These are phyloP conservation scores for Venturia aucupariae DNA, from an alignment of 2,329 filamentous ascomycete genomes.

Conservation along the genomic window DNA sequence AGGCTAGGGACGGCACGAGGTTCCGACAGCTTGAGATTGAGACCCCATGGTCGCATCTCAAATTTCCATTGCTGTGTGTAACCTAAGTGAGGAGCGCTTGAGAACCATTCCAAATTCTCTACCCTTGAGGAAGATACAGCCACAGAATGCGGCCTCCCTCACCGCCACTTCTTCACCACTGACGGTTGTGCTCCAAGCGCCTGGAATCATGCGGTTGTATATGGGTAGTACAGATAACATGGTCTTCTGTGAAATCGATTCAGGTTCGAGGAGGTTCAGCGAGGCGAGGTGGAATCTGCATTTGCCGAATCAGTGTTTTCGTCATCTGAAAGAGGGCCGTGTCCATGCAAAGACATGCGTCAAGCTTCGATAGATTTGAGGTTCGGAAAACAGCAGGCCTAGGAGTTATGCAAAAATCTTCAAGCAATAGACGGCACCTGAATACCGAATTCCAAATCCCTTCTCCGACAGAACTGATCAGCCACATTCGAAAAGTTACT, in stretches of 20 bases:
- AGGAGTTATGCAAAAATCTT: too few relatives aligned
- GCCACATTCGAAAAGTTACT: too few relatives aligned
- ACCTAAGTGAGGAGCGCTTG: not conserved
- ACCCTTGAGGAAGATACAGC: not conserved
- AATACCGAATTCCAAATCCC: too few relatives aligned
- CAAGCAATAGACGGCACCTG: too few relatives aligned
- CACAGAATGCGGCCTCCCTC: conserved; percentile 1
- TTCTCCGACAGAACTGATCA: too few relatives aligned
- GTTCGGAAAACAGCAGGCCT: too few relatives aligned
- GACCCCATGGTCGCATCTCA: not conserved
- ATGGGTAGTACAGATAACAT: not conserved
- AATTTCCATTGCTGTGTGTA: not conserved
- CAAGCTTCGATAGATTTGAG: too few relatives aligned
- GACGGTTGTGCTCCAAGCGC: not conserved
- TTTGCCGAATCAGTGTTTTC: not conserved
- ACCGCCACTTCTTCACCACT: not conserved
- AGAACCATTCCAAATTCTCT: not conserved
- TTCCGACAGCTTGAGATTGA: not conserved
- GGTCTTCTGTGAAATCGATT: not conserved
- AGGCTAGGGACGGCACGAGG: not conserved
- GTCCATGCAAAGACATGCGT: too few relatives aligned
- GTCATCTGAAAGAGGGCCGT: too few relatives aligned
- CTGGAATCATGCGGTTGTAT: not conserved
- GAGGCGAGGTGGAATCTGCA: not conserved
- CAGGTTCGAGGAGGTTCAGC: not conserved